Percentiles rank a stretch among this genome's conserved stretches.
Evolutionary conservation across 257 asterid genomes (phyloP).

Genomic region (Fraxinus anomala): DNA sequence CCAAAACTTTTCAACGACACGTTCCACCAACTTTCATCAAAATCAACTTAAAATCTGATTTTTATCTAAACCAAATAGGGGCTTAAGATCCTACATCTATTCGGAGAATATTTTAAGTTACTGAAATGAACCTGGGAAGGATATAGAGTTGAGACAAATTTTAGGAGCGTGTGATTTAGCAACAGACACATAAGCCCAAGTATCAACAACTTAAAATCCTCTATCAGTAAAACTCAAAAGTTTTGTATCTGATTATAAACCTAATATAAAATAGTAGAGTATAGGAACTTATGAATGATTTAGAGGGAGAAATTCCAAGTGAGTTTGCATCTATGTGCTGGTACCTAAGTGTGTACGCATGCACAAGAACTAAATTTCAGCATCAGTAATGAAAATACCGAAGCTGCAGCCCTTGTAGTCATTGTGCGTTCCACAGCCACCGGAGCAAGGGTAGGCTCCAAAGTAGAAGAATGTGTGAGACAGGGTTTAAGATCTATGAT

Average conservation of each 20-base stretch:
- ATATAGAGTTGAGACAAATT: background rate
- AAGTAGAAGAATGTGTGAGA: slow-evolving; percentile 85
- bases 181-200: background rate
- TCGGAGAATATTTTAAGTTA: background rate
- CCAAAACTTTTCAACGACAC: no score
- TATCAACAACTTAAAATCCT: background rate
- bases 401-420: slow-evolving; percentile 98
- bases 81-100: background rate
- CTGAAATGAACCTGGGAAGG: background rate
- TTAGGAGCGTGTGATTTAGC: background rate
- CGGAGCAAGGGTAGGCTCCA: slow-evolving; percentile 99
- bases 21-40: no score
- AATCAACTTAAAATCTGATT: no score
- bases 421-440: slow-evolving; percentile 95
- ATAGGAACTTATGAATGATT: background rate
- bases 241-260: background rate
- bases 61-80: no score
- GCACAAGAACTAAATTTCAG: slow-evolving; percentile 5
- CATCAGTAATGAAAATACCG: slow-evolving; percentile 53
- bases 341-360: background rate
- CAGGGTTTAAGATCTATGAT: slow-evolving; percentile 86
- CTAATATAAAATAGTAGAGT: background rate
- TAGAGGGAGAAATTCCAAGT: background rate
- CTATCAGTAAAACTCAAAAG: background rate
- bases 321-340: background rate